Base-by-base conservation (phyloP, 768 basidiomycete genomes). In the Leucosporidium yakuticum region DNA sequence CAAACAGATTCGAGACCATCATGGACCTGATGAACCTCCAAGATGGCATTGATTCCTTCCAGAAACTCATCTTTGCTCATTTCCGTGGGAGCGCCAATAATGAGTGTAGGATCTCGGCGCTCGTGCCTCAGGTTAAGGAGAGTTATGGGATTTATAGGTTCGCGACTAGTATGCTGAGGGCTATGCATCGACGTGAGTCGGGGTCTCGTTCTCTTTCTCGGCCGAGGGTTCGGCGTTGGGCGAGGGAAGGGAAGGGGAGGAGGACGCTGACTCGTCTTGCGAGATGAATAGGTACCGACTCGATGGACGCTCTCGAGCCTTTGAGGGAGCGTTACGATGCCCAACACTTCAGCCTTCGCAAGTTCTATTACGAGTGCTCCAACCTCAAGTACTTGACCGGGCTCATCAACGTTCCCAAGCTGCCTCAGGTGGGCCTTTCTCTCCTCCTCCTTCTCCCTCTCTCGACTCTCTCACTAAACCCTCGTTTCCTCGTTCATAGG, bases 81-180 rank as follows among this genome's bases (percentile, higher is more conserved):
- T 98, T 99, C 82, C 83, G 87, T 63, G 85, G 88, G 69, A 91
- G 91, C 23, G 82, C 86, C 57, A 97, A 96, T 77, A 99, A 99
- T 73, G 96, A 99, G 80, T 96, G 94, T 79, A 88, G 94, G 34
- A 99, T 99, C 68, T 95, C 94, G 44, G 83, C 96, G 3, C 81
- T 99, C 58, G 96, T 99, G 3, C 95, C 96, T 29, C 83, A 97
- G 19, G 96, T 99, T 63, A 99, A 99, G 80, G 96, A 99, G 80
- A 95, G 91, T 74, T 99, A 94, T 87, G 95, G 95, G 48, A 99
- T 99, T 66, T 99, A 99, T 80, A 85, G 91, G 56, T 99, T 98
- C 80, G 94, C 98, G 77, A 98, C 95, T 15, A 94, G 91, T 80
- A 99, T 99, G 96, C 81, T 98, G 77, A 84, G 96, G 31, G 96